Base-by-base conservation (phyloP, 2,329 filamentous ascomycete genomes). In the Fonsecaea pedrosoi region DNA sequence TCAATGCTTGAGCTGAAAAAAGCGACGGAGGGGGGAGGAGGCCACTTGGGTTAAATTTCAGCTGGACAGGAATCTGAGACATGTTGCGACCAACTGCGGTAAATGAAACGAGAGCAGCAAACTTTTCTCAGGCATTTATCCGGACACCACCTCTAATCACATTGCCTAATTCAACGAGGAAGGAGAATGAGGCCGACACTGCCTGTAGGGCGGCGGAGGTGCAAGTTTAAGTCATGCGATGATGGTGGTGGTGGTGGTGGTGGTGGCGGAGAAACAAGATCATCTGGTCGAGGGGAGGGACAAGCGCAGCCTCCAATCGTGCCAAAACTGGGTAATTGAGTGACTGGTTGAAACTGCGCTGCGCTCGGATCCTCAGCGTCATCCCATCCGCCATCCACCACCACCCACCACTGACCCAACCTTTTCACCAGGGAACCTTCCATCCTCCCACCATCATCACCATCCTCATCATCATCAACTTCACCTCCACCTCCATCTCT, bases 41-140 rank as follows among this genome's bases (percentile, higher is more conserved):
- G n/a, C 9, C n/a, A 48, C n/a, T 13, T 9, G 15, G 38, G n/a
- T 32, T 21, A 21, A 21, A 34, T 21, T 50, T 60, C 57, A 60
- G 57, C 57, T 60, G 25, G 40, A 18, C 32, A 25, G 32, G 37
- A 59, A 58, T 66, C 40, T 62, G 57, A 67, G 57, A 64, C 65
- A 64, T 53, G 38, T 64, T 61, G 40, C 58, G 35, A 56, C 18
- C 54, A 25, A 21, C 21, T 60, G 40, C 18, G 35, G 55, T 18
- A 38, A 57, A 25, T 25, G 12, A 25, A 34, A 38, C 12, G 7
- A n/a, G 40, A 30, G 12, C 37, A 53, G 13, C 18, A 35, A 59
- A 15, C 13, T 21, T 34, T 25, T 53, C 45, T 50, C 10, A 50
- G 45, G 45, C 45, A 18, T 45, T 45, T 42, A 42, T 15, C 38